These are phyloP conservation scores for Blastobotrys peoriensis DNA, from an alignment of 805 yeast species.

Conservation along the genomic window DNA sequence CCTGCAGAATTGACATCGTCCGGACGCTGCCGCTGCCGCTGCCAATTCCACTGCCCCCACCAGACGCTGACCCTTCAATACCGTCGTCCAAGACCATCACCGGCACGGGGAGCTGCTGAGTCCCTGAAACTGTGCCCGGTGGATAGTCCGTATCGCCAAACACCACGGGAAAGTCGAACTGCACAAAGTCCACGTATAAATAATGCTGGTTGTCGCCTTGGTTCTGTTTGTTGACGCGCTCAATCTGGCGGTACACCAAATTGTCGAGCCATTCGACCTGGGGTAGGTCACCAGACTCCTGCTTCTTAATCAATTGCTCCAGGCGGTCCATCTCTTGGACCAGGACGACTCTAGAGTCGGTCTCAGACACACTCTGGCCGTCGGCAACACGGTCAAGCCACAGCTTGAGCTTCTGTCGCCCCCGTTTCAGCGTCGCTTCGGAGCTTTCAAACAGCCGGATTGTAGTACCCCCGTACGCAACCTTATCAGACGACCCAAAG, in stretches of 20 bases:
- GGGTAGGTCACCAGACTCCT: conserved; percentile 61
- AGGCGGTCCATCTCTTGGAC: conserved; percentile 39
- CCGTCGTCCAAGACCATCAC: conserved; percentile 21
- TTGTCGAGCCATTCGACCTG: conserved; percentile 70
- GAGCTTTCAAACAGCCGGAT: conserved; percentile 51
- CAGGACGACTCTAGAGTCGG: conserved; percentile 20
- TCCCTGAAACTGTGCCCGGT: conserved; percentile 16
- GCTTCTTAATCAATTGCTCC: conserved; percentile 51
- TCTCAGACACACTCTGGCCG: conserved; percentile 25
- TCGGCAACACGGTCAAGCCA: conserved; percentile 35
- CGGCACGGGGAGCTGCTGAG: conserved; percentile 24
- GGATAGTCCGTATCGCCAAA: conserved; percentile 51
- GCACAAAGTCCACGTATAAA: conserved; percentile 51
- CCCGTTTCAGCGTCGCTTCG: conserved; percentile 59
- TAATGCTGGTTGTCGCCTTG: conserved; percentile 26
- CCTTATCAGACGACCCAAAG: conserved; percentile 46
- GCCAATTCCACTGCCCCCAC: background rate
- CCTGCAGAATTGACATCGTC: conserved; percentile 25
- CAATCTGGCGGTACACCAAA: conserved; percentile 51
- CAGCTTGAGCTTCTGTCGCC: conserved; percentile 55
- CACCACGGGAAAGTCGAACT: conserved; percentile 67
- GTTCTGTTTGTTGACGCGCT: conserved; percentile 29
- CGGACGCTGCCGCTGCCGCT: no score
- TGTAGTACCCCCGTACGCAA: conserved; percentile 56
- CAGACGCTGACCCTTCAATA: background rate